Evolutionary conservation across 768 basidiomycete genomes (phyloP).

Genomic region (Hortiboletus campestris): DNA sequence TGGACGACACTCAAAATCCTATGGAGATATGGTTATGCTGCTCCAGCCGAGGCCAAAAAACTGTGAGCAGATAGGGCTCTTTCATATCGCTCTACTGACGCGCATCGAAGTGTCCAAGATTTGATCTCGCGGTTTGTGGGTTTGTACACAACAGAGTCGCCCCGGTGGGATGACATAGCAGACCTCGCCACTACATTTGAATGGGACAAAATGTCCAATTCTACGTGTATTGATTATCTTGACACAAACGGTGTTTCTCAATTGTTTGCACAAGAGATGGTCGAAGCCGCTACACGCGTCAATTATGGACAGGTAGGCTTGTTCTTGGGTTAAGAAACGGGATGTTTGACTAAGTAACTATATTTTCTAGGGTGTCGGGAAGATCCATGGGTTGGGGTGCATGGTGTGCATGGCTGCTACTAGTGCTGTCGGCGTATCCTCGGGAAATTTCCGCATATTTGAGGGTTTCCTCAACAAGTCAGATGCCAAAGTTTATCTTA

Average conservation of each 20-base stretch:
- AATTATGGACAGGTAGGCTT: constrained; percentile 73
- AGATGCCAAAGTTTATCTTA: constrained; percentile 65
- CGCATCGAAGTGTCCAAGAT: constrained; percentile 46
- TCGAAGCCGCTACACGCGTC: constrained; percentile 78
- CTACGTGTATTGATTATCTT: constrained; percentile 59
- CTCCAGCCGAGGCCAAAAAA: constrained; percentile 55
- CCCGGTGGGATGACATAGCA: constrained; percentile 62
- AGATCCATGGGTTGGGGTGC: constrained; percentile 78
- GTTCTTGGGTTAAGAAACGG: neutral
- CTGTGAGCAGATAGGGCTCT: constrained; percentile 39
- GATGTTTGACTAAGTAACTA: neutral
- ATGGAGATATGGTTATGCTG: constrained; percentile 71
- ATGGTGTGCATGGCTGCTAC: constrained; percentile 67
- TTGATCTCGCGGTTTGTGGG: constrained; percentile 52
- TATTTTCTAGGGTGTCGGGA: constrained; percentile 52
- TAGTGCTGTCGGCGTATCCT: constrained; percentile 62
- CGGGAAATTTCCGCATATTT: constrained; percentile 87
- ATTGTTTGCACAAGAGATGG: constrained; percentile 66
- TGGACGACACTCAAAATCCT: constrained; percentile 73
- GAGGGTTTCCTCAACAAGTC: constrained; percentile 74
- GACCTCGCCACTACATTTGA: constrained; percentile 52
- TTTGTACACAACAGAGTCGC: constrained; percentile 54
- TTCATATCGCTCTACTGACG: neutral
- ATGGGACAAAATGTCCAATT: constrained; percentile 49
- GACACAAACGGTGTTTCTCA: constrained; percentile 50